These are phyloP conservation scores for Talaromyces verruculosus DNA, from an alignment of 2,329 filamentous ascomycete genomes.

Conservation along the genomic window DNA sequence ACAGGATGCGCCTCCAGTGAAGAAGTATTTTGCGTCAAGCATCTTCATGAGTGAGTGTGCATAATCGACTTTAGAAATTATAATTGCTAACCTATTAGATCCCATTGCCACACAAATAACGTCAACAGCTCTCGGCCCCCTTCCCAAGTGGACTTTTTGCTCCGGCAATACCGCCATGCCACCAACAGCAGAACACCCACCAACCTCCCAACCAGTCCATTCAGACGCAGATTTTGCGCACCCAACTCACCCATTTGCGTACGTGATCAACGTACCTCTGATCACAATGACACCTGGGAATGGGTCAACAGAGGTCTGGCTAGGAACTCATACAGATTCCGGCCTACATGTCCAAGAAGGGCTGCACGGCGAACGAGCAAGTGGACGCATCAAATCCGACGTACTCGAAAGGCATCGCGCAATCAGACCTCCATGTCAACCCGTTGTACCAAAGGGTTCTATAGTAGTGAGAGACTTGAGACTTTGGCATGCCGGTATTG, in stretches of 20 bases:
- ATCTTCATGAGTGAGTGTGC: conserved; percentile 45
- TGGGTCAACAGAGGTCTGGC: conserved; percentile 60
- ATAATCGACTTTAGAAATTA: conserved; percentile 53
- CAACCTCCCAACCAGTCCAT: conserved; percentile 54
- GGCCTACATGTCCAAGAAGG: conserved; percentile 55
- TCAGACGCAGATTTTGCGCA: conserved; percentile 61
- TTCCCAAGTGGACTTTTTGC: conserved; percentile 58
- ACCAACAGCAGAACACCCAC: conserved; percentile 39
- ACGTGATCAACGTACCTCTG: conserved; percentile 56
- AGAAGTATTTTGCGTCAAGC: conserved; percentile 33
- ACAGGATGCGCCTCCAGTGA: conserved; percentile 56
- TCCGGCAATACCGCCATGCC: conserved; percentile 61
- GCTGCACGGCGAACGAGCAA: conserved; percentile 55
- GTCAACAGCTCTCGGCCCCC: conserved; percentile 55
- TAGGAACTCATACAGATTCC: conserved; percentile 59
- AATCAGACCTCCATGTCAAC: conserved; percentile 51
- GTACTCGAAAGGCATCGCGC: conserved; percentile 39
- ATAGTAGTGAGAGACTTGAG: conserved; percentile 55
- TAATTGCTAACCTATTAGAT: conserved; percentile 17
- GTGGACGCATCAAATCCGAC: neutral
- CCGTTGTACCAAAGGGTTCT: conserved; percentile 38
- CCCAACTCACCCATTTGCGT: conserved; percentile 55
- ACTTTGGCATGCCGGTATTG: conserved; percentile 64
- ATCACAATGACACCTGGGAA: conserved; percentile 52
- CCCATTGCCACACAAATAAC: conserved; percentile 35